Conservation (phyloP, 2,329 filamentous ascomycete species). For the Colletotrichum sp. region DNA sequence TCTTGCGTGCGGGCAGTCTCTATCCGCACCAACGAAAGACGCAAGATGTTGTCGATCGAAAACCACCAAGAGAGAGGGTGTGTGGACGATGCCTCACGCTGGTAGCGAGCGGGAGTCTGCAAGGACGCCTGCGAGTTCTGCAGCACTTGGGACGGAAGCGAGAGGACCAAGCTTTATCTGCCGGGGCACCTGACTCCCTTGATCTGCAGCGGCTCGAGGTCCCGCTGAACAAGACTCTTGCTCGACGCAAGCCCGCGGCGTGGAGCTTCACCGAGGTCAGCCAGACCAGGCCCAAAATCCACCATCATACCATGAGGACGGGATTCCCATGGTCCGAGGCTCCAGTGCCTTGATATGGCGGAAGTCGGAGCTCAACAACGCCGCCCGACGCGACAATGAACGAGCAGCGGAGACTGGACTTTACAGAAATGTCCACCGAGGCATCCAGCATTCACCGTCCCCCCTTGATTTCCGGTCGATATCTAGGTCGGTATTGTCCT, state of each 20-base stretch:
- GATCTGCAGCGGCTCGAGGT: not conserved
- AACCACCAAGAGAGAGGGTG: not conserved
- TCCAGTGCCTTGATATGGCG: not conserved
- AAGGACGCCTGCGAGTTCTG: not conserved
- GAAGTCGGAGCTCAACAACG: not conserved
- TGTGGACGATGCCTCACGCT: not conserved
- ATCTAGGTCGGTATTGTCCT: not conserved
- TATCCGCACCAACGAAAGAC: not conserved
- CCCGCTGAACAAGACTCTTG: constrained; percentile 18
- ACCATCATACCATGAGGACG: not conserved
- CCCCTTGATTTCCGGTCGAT: not conserved
- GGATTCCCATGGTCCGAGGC: not conserved
- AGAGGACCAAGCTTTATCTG: not conserved
- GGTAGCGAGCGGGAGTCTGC: not conserved
- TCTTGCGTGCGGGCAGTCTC: not conserved
- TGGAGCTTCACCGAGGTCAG: not conserved
- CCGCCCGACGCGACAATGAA: not conserved
- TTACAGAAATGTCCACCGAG: not conserved
- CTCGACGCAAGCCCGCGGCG: not conserved
- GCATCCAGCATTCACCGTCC: not conserved
- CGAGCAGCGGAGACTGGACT: not conserved
- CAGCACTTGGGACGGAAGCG: not conserved
- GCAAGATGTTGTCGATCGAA: not conserved
- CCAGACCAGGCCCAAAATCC: not conserved
- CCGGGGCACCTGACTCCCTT: not conserved